Percentiles rank a stretch among this genome's conserved stretches.
Evolutionary conservation across 73 alveolate species (phyloP).

Genomic region (Paramecium caudatum): DNA sequence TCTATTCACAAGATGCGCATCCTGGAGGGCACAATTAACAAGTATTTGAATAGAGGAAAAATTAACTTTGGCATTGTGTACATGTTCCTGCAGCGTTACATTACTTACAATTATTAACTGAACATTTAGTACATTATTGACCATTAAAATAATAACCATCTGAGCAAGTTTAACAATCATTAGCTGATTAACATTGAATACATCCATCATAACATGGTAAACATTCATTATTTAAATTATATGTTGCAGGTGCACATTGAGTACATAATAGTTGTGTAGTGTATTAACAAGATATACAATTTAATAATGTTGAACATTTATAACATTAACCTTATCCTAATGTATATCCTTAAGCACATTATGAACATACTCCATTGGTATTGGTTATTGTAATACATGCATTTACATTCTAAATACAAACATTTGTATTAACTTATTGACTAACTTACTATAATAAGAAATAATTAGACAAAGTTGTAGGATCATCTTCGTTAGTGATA

Average conservation of each 20-base stretch:
- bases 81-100: not conserved
- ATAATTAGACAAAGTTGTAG: not conserved
- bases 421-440: not conserved
- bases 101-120: not conserved
- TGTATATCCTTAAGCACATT: slow-evolving; percentile 10
- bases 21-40: slow-evolving; percentile 47
- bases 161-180: not conserved
- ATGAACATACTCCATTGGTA: not conserved
- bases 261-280: not conserved
- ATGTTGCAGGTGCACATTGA: not conserved
- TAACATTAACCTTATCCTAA: not conserved
- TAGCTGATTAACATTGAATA: not conserved
- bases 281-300: not conserved
- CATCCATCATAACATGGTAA: not conserved
- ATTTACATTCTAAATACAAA: not conserved
- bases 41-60: not conserved
- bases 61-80: not conserved
- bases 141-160: not conserved
- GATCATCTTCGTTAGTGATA: not conserved
- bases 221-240: not conserved
- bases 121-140: not conserved
- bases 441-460: not conserved
- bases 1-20: not conserved
- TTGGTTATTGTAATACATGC: not conserved
- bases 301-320: not conserved